Evolutionary conservation across 805 yeast species (phyloP).

Genomic region (Debaryomyces hansenii): DNA sequence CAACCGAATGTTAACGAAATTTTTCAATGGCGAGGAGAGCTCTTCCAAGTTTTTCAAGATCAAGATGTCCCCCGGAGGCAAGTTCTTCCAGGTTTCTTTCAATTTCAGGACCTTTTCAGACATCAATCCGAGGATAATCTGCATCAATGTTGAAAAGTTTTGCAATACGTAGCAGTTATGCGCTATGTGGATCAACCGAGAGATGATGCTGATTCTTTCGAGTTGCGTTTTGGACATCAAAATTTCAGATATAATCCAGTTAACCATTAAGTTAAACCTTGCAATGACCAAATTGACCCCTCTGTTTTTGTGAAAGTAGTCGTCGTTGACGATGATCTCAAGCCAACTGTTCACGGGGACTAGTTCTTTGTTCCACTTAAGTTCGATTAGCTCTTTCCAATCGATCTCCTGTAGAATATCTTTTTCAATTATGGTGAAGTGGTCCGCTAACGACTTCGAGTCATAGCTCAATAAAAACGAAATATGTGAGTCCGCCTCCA

Average conservation of each 20-base stretch:
- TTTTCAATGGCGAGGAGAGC: conserved; percentile 70
- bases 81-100: conserved; percentile 69
- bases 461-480: conserved; percentile 79
- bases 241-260: conserved; percentile 91
- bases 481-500: conserved; percentile 59
- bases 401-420: conserved; percentile 84
- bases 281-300: conserved; percentile 83
- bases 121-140: conserved; percentile 77
- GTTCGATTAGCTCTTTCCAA: conserved; percentile 84
- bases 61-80: conserved; percentile 71
- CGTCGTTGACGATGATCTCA: conserved; percentile 61
- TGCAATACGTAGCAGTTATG: conserved; percentile 69
- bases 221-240: conserved; percentile 60
- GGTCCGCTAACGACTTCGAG: conserved; percentile 69
- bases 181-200: conserved; percentile 86
- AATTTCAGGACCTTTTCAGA: conserved; percentile 60
- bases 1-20: conserved; percentile 66
- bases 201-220: conserved; percentile 68
- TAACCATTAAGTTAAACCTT: conserved; percentile 83
- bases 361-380: conserved; percentile 68
- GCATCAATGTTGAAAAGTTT: conserved; percentile 86
- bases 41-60: conserved; percentile 67
- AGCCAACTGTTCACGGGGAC: conserved; percentile 83
- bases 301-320: conserved; percentile 44
- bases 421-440: conserved; percentile 81